Base-by-base conservation (phyloP, 768 basidiomycete species). In the Rhizopogon vinicolor region DNA sequence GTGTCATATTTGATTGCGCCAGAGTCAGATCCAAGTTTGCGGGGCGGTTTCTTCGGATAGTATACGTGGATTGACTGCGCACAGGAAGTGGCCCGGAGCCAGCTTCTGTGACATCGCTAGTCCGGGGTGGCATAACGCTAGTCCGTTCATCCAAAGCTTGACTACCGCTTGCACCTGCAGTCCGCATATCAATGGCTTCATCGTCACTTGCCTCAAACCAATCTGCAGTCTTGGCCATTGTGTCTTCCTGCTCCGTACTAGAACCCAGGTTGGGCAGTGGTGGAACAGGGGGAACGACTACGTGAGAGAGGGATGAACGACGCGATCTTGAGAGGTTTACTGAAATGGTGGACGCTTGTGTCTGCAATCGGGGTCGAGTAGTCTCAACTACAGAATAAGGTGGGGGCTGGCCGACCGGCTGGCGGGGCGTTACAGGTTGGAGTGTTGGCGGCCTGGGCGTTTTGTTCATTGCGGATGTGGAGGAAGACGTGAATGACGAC, bases 131-230 rank as follows among this genome's bases (percentile, higher is more conserved):
- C 7, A 74, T 65, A 41, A 72, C 69, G 65, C 91, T 92, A 0
- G 91, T 93, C 28, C 91, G 82, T 68, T 93, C 91, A 62, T 93
- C 91, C 49, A 93, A 66, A 13, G 86, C 85, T 64, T 87, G 87
- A 62, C 89, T 87, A 7, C 91, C 91, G 57, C 88, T 89, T 13
- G 89, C 77, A 10, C 84, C 91, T 16, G 91, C 90, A 0, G 91
- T 87, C 33, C 92, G 81, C 41, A 89, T 73, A 62, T 91, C 84
- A 52, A 93, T 90, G 13, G 90, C 91, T 68, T 93, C 91, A 53
- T 93, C 91, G 58, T 93, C 91, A 61, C 90, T 92, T 5, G 81
- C 83, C 66, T 90, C 84, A 53, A 81, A 75, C 91, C 93, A 91
- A 62, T 94, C 81, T 54, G 69, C 79, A 54, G 66, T 74, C 64